phyloP scores from a whole-genome alignment of 495 filamentous ascomycete genomes.

The Penicillium daleae region DNA sequence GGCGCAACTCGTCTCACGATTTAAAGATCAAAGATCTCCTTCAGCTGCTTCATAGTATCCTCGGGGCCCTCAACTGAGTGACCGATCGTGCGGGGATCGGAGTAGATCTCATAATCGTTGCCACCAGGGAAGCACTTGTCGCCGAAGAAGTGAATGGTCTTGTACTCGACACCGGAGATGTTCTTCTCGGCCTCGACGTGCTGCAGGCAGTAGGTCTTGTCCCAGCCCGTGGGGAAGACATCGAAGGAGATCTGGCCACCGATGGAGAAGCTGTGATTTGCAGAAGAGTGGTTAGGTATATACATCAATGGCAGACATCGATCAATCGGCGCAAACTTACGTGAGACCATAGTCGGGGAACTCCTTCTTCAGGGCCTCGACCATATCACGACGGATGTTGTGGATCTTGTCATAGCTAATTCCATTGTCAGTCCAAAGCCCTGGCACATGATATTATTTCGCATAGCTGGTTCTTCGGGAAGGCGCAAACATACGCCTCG shows the following conservation, averaged over 20 bases:
- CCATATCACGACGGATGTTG: slow-evolving; percentile 71
- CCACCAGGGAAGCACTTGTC: slow-evolving; percentile 90
- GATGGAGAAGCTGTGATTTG: slow-evolving; percentile 72
- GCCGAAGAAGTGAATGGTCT: slow-evolving; percentile 94
- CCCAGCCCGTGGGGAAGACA: slow-evolving; percentile 95
- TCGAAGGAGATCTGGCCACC: slow-evolving; percentile 98
- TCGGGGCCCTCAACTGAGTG: slow-evolving; percentile 80
- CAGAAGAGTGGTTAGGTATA: slow-evolving; percentile 6
- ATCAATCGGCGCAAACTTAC: slow-evolving; percentile 52
- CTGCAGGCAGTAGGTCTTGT: slow-evolving; percentile 95
- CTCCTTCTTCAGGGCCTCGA: slow-evolving; percentile 73
- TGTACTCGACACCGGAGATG: slow-evolving; percentile 74
- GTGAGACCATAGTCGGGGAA: slow-evolving; percentile 85
- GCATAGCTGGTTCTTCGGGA: neutral
- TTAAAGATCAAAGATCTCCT: slow-evolving; percentile 76
- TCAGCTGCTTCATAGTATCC: slow-evolving; percentile 77
- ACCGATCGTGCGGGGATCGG: slow-evolving; percentile 77
- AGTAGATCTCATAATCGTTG: slow-evolving; percentile 94
- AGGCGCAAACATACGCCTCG: slow-evolving; percentile 49
- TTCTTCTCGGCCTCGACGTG: slow-evolving; percentile 84
- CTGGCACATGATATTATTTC: neutral
- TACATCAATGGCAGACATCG: neutral
- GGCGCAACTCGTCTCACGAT: slow-evolving; percentile 5
- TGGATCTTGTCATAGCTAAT: slow-evolving; percentile 71
- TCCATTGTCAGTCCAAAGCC: slow-evolving; percentile 14